Evolutionary conservation across 2,329 filamentous ascomycete genomes (phyloP).

Genomic region (Ophiostoma sp.): DNA sequence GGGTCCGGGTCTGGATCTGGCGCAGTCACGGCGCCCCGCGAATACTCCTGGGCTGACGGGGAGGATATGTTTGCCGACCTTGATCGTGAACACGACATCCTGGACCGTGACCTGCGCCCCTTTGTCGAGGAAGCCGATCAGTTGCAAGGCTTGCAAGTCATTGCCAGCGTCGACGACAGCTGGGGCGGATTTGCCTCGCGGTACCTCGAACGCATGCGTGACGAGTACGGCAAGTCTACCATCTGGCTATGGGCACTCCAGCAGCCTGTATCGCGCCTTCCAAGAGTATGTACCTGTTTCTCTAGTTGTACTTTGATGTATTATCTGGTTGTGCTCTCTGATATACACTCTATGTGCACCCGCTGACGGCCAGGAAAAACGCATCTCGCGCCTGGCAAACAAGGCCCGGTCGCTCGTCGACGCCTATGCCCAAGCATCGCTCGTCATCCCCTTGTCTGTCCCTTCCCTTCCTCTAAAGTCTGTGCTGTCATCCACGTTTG

Average conservation of each 20-base stretch:
- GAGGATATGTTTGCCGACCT: constrained; percentile 68
- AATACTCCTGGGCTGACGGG: constrained; percentile 56
- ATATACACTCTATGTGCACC: background rate
- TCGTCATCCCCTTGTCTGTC: constrained; percentile 69
- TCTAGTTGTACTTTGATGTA: too few species aligned
- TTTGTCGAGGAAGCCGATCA: constrained; percentile 93
- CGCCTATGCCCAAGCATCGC: constrained; percentile 64
- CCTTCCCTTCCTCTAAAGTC: constrained; percentile 45
- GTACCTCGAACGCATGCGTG: constrained; percentile 71
- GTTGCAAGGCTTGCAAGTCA: constrained; percentile 78
- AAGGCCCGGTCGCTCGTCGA: constrained; percentile 65
- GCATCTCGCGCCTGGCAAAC: constrained; percentile 63
- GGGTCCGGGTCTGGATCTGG: background rate
- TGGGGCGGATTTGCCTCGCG: constrained; percentile 72
- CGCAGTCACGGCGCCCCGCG: background rate
- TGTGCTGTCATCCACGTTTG: constrained; percentile 39
- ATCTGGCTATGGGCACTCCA: constrained; percentile 86
- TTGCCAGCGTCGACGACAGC: constrained; percentile 66
- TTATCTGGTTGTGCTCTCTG: too few species aligned
- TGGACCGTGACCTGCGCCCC: constrained; percentile 82
- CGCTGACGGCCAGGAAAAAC: constrained; percentile 46
- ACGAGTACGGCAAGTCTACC: constrained; percentile 84
- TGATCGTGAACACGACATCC: constrained; percentile 74
- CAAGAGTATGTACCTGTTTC: constrained; percentile 41
- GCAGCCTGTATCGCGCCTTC: constrained; percentile 48